A percentile compares a stretch with the other conserved stretches of the same genome.
phyloP scores from a whole-genome alignment of 495 filamentous ascomycete species.

The Penicillium lagena region DNA sequence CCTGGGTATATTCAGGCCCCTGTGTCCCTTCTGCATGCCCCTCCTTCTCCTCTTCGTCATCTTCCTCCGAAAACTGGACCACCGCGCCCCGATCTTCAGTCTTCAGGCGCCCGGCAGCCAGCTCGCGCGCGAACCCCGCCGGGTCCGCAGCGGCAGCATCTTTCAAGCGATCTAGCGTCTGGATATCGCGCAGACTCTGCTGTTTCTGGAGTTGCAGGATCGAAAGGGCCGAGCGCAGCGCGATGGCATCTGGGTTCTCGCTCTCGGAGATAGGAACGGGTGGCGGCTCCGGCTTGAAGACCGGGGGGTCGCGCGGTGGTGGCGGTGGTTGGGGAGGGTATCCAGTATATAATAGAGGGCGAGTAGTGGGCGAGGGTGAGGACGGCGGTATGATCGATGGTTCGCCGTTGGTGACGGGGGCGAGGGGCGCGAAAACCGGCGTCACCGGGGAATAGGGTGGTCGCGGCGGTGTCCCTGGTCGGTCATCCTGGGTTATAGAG shows the following conservation, averaged over 20 bases:
- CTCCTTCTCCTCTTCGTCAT: slow-evolving; percentile 34
- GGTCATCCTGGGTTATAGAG: slow-evolving; percentile 7
- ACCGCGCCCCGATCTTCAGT: slow-evolving; percentile 31
- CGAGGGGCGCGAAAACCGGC: slow-evolving; percentile 36
- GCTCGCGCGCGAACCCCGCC: slow-evolving; percentile 55
- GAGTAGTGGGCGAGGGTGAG: slow-evolving; percentile 23
- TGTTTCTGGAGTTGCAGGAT: slow-evolving; percentile 78
- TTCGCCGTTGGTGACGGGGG: slow-evolving; percentile 22
- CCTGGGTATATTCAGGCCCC: slow-evolving; percentile 17
- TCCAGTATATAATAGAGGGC: slow-evolving; percentile 1
- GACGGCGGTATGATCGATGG: slow-evolving; percentile 32
- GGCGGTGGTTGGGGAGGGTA: slow-evolving; percentile 6
- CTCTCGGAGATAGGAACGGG: slow-evolving; percentile 66
- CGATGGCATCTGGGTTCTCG: slow-evolving; percentile 77
- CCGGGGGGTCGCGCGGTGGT: slow-evolving; percentile 13
- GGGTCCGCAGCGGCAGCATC: slow-evolving; percentile 60
- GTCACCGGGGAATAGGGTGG: slow-evolving; percentile 45
- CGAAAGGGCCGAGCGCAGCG: slow-evolving; percentile 70
- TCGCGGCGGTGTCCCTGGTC: slow-evolving; percentile 36
- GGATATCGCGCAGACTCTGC: slow-evolving; percentile 66
- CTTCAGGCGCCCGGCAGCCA: slow-evolving; percentile 49
- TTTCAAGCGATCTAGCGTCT: slow-evolving; percentile 56
- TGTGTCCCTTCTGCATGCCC: slow-evolving; percentile 6
- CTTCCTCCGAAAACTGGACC: slow-evolving; percentile 33
- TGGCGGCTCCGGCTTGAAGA: slow-evolving; percentile 41